phyloP scores from a whole-genome alignment of 768 basidiomycete genomes.

The Phanerochaete carnosa region DNA sequence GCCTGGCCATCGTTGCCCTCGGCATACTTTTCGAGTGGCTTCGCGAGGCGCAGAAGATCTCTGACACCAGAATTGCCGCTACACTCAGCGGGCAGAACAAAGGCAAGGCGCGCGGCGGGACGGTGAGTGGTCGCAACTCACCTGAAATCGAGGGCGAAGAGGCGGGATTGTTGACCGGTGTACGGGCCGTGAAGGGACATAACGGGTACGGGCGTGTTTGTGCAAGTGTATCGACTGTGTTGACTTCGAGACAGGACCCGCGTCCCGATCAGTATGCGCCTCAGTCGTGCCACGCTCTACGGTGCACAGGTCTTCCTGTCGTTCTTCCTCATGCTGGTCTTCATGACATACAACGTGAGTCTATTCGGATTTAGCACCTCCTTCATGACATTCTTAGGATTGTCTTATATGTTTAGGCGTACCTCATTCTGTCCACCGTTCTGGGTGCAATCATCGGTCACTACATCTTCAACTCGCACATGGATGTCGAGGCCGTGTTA shows the following conservation, averaged over 20 bases:
- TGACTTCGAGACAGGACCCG: constrained; percentile 34
- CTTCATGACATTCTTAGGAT: neutral
- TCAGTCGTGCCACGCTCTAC: constrained; percentile 67
- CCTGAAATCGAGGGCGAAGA: constrained; percentile 50
- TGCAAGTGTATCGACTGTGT: neutral
- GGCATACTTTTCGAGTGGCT: constrained; percentile 82
- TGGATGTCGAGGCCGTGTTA: constrained; percentile 61
- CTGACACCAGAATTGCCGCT: constrained; percentile 59
- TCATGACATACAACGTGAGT: constrained; percentile 95
- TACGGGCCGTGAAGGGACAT: constrained; percentile 32
- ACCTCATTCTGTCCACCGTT: constrained; percentile 80
- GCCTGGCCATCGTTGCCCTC: constrained; percentile 58
- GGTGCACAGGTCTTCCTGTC: constrained; percentile 72
- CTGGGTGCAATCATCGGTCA: constrained; percentile 82
- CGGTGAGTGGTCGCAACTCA: constrained; percentile 38
- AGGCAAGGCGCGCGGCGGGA: constrained; percentile 35
- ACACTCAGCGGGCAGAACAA: constrained; percentile 42
- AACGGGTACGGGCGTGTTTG: constrained; percentile 39
- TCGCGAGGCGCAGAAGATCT: constrained; percentile 53
- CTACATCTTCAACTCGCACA: constrained; percentile 64
- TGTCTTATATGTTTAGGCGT: constrained; percentile 50
- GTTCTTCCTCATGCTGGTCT: constrained; percentile 92
- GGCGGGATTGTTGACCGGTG: constrained; percentile 49
- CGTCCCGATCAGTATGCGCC: constrained; percentile 47
- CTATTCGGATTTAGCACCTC: neutral